Conservation (phyloP, 2,329 filamentous ascomycete genomes). For the Diplodia corticola region DNA sequence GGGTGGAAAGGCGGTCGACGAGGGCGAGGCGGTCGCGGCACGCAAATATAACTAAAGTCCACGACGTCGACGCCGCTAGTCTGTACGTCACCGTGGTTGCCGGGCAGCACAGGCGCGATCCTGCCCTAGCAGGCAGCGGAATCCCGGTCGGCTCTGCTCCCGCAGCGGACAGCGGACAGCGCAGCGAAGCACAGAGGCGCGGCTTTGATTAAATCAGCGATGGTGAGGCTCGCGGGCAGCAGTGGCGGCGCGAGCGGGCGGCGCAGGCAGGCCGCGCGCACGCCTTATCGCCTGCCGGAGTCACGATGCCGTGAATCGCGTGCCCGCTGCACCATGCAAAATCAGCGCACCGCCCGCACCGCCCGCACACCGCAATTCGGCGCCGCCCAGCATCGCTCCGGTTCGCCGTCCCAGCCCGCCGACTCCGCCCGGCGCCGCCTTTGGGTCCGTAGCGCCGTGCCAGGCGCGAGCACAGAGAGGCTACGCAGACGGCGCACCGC, state of each 20-base stretch:
- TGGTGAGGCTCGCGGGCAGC: neutral
- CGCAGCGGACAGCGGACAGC: neutral
- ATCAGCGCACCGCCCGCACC: constrained; percentile 13
- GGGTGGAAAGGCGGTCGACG: constrained; percentile 10
- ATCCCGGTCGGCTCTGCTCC: constrained; percentile 1
- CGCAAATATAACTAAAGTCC: constrained; percentile 7
- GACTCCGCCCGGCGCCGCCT: neutral
- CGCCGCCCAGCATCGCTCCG: neutral
- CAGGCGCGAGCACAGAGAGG: neutral
- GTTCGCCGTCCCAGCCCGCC: neutral
- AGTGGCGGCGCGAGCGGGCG: neutral
- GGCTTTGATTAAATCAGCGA: neutral
- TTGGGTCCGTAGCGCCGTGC: constrained; percentile 1
- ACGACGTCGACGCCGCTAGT: constrained; percentile 7
- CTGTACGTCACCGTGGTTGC: constrained; percentile 5
- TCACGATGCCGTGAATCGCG: constrained; percentile 5
- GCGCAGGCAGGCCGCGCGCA: neutral
- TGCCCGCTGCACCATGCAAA: constrained; percentile 16
- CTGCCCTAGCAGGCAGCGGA: constrained; percentile 5
- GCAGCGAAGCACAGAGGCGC: neutral
- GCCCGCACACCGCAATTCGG: constrained; percentile 15
- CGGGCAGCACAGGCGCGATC: constrained; percentile 18
- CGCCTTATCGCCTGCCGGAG: constrained; percentile 6
- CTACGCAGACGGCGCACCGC: neutral
- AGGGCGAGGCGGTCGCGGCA: constrained; percentile 10